Percentiles rank a stretch among this genome's conserved stretches.
Evolutionary conservation across 495 filamentous ascomycete genomes (phyloP).

Genomic region (Saxispiralis lemnorum): DNA sequence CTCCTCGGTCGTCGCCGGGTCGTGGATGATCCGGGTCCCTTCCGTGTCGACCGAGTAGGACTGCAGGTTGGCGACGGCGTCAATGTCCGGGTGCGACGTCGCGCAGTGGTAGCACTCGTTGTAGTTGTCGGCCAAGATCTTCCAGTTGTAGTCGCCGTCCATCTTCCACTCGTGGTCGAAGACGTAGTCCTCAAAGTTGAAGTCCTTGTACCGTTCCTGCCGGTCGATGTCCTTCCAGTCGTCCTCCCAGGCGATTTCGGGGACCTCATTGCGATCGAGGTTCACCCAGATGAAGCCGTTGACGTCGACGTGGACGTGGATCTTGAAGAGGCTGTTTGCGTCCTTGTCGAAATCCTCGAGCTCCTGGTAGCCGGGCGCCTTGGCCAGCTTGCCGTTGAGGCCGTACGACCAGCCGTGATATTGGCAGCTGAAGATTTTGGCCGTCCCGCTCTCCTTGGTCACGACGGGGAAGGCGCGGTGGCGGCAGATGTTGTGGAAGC

Average conservation of each 20-base stretch:
- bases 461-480: conserved; percentile 42
- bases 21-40: conserved; percentile 27
- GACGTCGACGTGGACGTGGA: conserved; percentile 31
- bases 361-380: conserved; percentile 39
- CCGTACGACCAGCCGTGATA: conserved; percentile 51
- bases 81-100: conserved; percentile 32
- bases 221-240: conserved; percentile 26
- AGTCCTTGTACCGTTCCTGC: conserved; percentile 23
- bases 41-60: conserved; percentile 29
- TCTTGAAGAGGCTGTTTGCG: conserved; percentile 30
- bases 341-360: conserved; percentile 38
- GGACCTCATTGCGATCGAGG: conserved; percentile 27
- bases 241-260: conserved; percentile 28
- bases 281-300: conserved; percentile 37
- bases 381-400: conserved; percentile 35
- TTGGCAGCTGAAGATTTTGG: conserved; percentile 36
- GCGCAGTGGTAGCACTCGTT: conserved; percentile 38
- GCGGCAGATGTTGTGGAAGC: conserved; percentile 42
- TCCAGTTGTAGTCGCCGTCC: conserved; percentile 34
- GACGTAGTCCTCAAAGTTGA: conserved; percentile 30
- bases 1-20: conserved; percentile 25
- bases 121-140: conserved; percentile 33
- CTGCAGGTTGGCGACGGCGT: conserved; percentile 27
- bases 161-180: conserved; percentile 34
- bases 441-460: conserved; percentile 29